Percentiles rank a stretch among this genome's conserved stretches.
These are phyloP conservation scores for Saccharomycopsis oosterbeekiorum DNA, from an alignment of 805 yeast species.

Conservation along the genomic window DNA sequence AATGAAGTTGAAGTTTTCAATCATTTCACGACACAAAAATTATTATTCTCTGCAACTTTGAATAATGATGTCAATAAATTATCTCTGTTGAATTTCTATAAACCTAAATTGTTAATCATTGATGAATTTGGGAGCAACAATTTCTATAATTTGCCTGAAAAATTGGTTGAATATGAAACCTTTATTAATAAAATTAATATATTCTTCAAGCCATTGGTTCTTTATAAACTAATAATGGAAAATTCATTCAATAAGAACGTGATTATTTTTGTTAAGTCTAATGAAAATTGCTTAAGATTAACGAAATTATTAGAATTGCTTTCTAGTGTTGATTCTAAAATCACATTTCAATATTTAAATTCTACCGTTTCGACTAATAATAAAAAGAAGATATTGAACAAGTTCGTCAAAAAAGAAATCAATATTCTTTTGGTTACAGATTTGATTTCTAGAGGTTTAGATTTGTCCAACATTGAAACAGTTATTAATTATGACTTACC, in stretches of 20 bases:
- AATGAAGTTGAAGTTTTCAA: constrained; percentile 22
- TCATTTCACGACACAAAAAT: constrained; percentile 38
- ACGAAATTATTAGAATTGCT: constrained; percentile 47
- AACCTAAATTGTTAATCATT: constrained; percentile 68
- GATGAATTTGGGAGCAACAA: constrained; percentile 40
- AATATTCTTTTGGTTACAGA: constrained; percentile 71
- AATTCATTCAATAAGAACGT: constrained; percentile 31
- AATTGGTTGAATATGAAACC: constrained; percentile 26
- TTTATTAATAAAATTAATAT: constrained; percentile 24
- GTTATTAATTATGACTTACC: constrained; percentile 92
- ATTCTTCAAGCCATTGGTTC: constrained; percentile 59
- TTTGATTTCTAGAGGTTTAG: constrained; percentile 92
- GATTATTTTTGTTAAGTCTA: constrained; percentile 62
- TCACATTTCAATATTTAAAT: constrained; percentile 40
- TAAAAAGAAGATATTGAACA: constrained; percentile 47
- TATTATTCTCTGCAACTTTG: constrained; percentile 86
- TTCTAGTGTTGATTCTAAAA: constrained; percentile 19
- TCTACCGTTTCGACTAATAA: constrained; percentile 44
- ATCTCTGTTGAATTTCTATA: constrained; percentile 54
- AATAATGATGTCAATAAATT: constrained; percentile 88
- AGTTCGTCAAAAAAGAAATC: constrained; percentile 46
- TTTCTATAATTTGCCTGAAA: constrained; percentile 28
- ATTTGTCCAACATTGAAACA: constrained; percentile 54
- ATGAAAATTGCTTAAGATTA: constrained; percentile 80
- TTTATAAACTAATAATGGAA: constrained; percentile 45